Conservation (phyloP, 495 filamentous ascomycete genomes). For the Hypoxylon intermedium region DNA sequence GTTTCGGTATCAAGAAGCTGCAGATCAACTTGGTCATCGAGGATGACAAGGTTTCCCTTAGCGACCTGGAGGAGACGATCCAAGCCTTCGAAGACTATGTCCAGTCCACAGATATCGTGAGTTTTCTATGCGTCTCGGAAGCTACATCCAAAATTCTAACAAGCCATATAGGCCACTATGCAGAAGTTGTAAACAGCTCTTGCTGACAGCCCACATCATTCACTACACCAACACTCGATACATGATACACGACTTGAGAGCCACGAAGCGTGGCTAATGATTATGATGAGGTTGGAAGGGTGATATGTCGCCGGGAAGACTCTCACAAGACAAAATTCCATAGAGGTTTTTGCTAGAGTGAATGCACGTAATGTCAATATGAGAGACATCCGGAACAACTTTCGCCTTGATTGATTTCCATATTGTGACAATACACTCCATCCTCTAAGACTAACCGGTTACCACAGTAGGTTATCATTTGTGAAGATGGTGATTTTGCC, state of each 20-base stretch:
- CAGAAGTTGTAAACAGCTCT: constrained; percentile 76
- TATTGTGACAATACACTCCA: no score
- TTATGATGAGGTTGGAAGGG: constrained; percentile 36
- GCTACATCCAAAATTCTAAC: neutral
- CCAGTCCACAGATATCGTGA: constrained; percentile 90
- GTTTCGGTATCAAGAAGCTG: constrained; percentile 99
- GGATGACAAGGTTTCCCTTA: constrained; percentile 91
- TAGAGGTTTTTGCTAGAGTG: constrained; percentile 31
- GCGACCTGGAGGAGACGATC: constrained; percentile 87
- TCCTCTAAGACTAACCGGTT: no score
- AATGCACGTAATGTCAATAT: constrained; percentile 27
- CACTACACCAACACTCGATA: constrained; percentile 23
- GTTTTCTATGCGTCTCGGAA: constrained; percentile 33
- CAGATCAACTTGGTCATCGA: constrained; percentile 98
- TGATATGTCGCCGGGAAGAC: constrained; percentile 31
- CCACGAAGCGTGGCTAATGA: constrained; percentile 35
- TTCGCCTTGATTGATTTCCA: no score
- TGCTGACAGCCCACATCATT: neutral
- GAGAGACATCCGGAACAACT: constrained; percentile 12
- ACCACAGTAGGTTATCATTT: no score
- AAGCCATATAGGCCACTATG: constrained; percentile 70
- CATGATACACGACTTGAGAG: constrained; percentile 40
- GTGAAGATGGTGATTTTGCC: no score
- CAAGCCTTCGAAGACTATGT: constrained; percentile 89
- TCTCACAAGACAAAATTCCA: constrained; percentile 30